Conservation (phyloP, 345 rosid genomes). For the Melaleuca quinquenervia region DNA sequence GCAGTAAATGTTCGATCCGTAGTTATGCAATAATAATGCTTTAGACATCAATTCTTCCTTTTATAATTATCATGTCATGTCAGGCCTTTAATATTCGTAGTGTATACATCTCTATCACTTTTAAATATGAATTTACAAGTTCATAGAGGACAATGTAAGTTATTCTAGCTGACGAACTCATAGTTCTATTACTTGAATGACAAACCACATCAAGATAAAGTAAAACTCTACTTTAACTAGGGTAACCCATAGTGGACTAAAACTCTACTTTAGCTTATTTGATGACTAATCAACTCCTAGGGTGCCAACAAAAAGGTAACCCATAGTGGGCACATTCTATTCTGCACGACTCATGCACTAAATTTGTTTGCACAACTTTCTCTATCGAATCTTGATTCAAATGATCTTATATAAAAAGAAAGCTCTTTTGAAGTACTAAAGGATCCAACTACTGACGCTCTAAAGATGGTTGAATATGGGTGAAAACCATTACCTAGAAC, state of each 20-base stretch:
- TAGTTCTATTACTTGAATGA: background rate
- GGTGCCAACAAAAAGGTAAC: background rate
- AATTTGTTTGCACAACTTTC: background rate
- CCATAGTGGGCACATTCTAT: background rate
- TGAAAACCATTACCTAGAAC: fast-evolving
- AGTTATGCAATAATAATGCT: too few relatives aligned
- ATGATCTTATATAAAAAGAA: fast-evolving
- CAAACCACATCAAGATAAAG: background rate
- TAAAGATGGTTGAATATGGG: fast-evolving
- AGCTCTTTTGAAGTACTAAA: too few relatives aligned
- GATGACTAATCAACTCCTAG: background rate
- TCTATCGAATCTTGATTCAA: background rate
- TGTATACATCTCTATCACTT: background rate
- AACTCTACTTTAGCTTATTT: background rate
- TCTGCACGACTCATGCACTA: fast-evolving
- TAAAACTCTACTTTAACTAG: background rate
- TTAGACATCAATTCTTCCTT: too few relatives aligned
- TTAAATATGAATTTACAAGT: background rate
- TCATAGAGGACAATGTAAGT: background rate
- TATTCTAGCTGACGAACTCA: background rate
- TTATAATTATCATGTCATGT: too few relatives aligned
- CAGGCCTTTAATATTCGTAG: too few relatives aligned
- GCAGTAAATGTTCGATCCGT: too few relatives aligned
- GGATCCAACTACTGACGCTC: fast-evolving
- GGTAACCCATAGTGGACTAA: too few relatives aligned